phyloP scores from a whole-genome alignment of 768 basidiomycete genomes.

The Auriscalpium vulgare region DNA sequence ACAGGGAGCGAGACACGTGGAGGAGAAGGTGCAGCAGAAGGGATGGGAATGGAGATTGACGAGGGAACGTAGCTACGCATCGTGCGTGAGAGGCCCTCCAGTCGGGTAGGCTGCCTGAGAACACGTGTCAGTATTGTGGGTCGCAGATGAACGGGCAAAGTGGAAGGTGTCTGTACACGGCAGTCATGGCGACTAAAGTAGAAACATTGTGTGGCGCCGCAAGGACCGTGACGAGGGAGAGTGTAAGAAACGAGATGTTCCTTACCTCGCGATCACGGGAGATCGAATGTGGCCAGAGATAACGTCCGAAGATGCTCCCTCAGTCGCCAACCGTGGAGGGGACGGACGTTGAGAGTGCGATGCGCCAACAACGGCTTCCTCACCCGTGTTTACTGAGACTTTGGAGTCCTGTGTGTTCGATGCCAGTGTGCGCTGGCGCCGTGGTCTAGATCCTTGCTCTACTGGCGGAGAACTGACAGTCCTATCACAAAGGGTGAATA shows the following conservation, averaged over 20 bases:
- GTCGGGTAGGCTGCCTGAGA: constrained; percentile 38
- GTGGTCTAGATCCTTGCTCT: no score
- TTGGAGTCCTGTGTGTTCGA: no score
- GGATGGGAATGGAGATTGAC: constrained; percentile 44
- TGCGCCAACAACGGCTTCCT: background rate
- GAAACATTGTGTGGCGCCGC: no score
- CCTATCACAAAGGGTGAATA: no score
- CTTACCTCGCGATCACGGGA: constrained; percentile 15
- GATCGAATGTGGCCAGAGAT: constrained; percentile 10
- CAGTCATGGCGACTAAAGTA: no score
- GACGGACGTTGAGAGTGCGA: background rate
- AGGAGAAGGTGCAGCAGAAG: constrained; percentile 38
- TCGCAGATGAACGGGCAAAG: background rate
- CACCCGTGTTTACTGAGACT: background rate
- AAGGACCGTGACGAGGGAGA: no score
- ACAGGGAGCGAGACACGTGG: constrained; percentile 42
- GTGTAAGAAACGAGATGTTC: background rate
- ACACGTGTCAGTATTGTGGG: background rate
- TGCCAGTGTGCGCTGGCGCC: no score
- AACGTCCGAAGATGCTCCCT: background rate
- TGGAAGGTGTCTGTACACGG: background rate
- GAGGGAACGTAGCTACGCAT: constrained; percentile 48
- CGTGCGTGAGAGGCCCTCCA: constrained; percentile 45
- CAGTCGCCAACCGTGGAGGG: background rate
- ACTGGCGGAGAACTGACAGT: no score